phyloP scores from a whole-genome alignment of 345 rosid genomes.

The Eutrema heterophyllum region DNA sequence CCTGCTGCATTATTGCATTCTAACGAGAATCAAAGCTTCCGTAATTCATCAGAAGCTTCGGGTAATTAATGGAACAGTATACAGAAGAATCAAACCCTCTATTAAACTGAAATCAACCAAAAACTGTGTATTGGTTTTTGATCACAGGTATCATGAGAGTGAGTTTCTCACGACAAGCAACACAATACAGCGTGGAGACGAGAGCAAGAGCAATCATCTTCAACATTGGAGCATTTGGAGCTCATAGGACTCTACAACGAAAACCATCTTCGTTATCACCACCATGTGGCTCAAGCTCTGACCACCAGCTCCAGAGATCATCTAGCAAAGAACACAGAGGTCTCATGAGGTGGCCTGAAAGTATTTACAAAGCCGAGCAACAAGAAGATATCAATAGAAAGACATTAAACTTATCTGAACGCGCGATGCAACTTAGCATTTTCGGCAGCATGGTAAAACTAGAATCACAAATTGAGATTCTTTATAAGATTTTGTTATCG shows the following conservation, averaged over 20 bases:
- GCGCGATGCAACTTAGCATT: conserved; percentile 75
- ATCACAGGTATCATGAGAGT: conserved; percentile 26
- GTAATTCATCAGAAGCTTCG: conserved; percentile 40
- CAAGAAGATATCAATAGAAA: conserved; percentile 28
- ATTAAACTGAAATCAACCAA: neutral
- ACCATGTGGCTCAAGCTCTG: conserved; percentile 35
- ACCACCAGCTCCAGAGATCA: conserved; percentile 51
- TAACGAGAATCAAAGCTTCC: conserved; percentile 50
- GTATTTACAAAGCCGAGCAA: conserved; percentile 30
- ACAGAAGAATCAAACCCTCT: neutral
- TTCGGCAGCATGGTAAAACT: conserved; percentile 76
- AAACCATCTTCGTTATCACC: conserved; percentile 42
- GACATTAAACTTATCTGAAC: conserved; percentile 54
- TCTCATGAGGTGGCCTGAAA: conserved; percentile 81
- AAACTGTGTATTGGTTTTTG: neutral
- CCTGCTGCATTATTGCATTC: conserved; percentile 61
- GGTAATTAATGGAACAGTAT: conserved; percentile 35
- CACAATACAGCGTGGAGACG: conserved; percentile 58
- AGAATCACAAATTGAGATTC: neutral
- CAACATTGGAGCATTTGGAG: conserved; percentile 53
- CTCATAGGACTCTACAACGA: conserved; percentile 37
- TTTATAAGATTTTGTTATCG: neutral
- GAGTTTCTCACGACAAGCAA: conserved; percentile 55
- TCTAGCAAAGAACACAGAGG: conserved; percentile 42
- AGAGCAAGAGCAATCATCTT: conserved; percentile 73